These are phyloP conservation scores for Pythium dissimile DNA, from an alignment of 352 stramenopile species.

Conservation along the genomic window DNA sequence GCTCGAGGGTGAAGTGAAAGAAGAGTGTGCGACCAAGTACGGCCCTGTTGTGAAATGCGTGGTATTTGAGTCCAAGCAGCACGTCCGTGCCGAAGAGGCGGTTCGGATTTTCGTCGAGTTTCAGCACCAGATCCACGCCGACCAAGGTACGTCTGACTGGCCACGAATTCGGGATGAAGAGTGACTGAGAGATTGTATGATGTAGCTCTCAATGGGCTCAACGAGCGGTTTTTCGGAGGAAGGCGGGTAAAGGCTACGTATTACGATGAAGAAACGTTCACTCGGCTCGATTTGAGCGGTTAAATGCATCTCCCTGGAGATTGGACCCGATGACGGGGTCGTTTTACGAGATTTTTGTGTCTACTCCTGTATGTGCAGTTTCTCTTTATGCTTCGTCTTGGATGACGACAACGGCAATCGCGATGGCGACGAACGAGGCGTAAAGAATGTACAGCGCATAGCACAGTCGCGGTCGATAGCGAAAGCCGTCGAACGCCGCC, in stretches of 20 bases:
- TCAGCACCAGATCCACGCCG: constrained; percentile 50
- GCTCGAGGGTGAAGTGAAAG: constrained; percentile 84
- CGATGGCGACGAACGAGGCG: constrained; percentile 58
- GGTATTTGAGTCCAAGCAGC: constrained; percentile 60
- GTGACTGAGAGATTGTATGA: not conserved
- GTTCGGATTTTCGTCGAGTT: constrained; percentile 92
- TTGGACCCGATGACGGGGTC: too few relatives aligned
- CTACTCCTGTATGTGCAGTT: too few relatives aligned
- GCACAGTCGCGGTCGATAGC: constrained; percentile 55
- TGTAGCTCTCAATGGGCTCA: constrained; percentile 73
- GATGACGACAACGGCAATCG: constrained; percentile 42
- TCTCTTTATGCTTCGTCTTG: constrained; percentile 2
- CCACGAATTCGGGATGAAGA: not conserved
- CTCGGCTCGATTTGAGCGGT: constrained; percentile 47
- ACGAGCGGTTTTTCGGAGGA: constrained; percentile 88
- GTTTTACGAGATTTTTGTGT: too few relatives aligned
- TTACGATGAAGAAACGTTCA: constrained; percentile 83
- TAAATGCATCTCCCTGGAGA: too few relatives aligned
- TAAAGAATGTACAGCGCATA: constrained; percentile 62
- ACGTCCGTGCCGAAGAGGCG: constrained; percentile 55
- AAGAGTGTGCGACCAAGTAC: constrained; percentile 84
- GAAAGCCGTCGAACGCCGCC: constrained; percentile 53
- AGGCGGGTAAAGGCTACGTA: constrained; percentile 77
- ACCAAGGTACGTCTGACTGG: constrained; percentile 47
- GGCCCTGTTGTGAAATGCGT: constrained; percentile 74